Percentiles rank a stretch among this genome's conserved stretches.
Conservation (phyloP, 2,329 filamentous ascomycete species). For the Neocucurbitaria cava region DNA sequence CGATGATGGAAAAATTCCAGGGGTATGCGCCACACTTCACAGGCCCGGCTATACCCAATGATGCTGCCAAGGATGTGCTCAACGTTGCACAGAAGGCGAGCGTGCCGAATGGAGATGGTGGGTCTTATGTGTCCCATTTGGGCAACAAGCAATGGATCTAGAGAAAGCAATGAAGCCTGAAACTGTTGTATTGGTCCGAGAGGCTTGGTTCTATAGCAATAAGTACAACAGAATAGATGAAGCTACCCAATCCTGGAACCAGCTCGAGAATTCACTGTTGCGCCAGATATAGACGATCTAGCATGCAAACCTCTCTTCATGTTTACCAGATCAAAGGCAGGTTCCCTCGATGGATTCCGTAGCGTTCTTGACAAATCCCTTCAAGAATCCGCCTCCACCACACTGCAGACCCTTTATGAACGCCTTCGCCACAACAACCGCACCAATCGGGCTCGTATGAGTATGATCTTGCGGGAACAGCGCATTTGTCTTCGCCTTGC, state of each 20-base stretch:
- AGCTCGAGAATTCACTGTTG: neutral
- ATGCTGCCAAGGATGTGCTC: slow-evolving; percentile 16
- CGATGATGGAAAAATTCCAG: slow-evolving; percentile 34
- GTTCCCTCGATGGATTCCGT: slow-evolving; percentile 38
- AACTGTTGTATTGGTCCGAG: neutral
- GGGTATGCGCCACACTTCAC: slow-evolving; percentile 21
- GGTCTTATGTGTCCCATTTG: slow-evolving; percentile 22
- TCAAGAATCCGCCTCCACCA: slow-evolving; percentile 53
- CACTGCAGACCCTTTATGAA: slow-evolving; percentile 67
- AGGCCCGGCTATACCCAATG: slow-evolving; percentile 14
- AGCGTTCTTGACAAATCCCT: slow-evolving; percentile 46
- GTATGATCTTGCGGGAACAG: slow-evolving; percentile 69
- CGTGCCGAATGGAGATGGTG: slow-evolving; percentile 19
- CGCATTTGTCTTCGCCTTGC: slow-evolving; percentile 58
- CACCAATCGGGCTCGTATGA: slow-evolving; percentile 65
- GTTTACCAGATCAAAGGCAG: slow-evolving; percentile 31
- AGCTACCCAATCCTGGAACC: neutral
- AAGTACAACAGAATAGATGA: neutral
- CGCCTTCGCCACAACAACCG: slow-evolving; percentile 62
- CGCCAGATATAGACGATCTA: neutral
- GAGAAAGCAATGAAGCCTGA: neutral
- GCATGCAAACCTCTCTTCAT: neutral
- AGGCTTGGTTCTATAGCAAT: neutral
- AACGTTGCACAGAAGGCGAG: slow-evolving; percentile 14
- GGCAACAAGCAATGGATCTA: slow-evolving; percentile 23